Evolutionary conservation across 164 flowering plant genomes (phyloP), one percentile per base, ranked within the genome.

Genomic region (Malania oleifera): DNA sequence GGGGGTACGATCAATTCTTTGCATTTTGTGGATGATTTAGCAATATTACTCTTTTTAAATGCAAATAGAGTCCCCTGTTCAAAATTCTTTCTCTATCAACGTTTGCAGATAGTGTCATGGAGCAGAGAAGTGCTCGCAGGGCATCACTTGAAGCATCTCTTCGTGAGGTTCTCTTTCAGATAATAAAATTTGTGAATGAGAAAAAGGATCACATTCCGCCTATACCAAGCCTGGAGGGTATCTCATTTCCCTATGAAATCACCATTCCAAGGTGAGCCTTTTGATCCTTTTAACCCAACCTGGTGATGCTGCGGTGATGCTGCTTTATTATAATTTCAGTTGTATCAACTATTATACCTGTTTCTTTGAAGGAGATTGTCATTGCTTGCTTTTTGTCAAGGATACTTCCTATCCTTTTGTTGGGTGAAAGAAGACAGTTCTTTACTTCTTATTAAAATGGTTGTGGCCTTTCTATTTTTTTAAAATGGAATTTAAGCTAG

Each of bases 141-240:
- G 80, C 88, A 44, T 80, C 85, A 59, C 75, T 90, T 54, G 99
- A 95, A 75, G 72, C 81, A 54, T 79, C 95, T 59, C 82, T 93
- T 25, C 91, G 82, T 20, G 97, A 91, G 51, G 95, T 85, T 46
- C 54, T 95, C 67, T 91, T 88, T 75, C 96, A 95, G 61, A 86
- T 91, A 50, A 88, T 91, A 63, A 88, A 79, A 66, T 86, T 90
- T 82, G 99, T 91, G 67, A 86, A 90, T 73, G 99, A 95, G 67
- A 95, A 91, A 62, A 95, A 82, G 76, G 99, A 95, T 69, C 95
- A 95, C 52, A 78, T 95, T 60, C 99, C 99, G 26, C 72, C 96
- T 45, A 78, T 93, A 57, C 82, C 87, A 55, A 83, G 58, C 58
- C 73, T 54, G 10, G 97, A 90, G 63, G 83, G 90, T 22, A 79